These are phyloP conservation scores for grape (Vitis vinifera) DNA, from an alignment of 164 flowering plant species.

Conservation along the genomic window DNA sequence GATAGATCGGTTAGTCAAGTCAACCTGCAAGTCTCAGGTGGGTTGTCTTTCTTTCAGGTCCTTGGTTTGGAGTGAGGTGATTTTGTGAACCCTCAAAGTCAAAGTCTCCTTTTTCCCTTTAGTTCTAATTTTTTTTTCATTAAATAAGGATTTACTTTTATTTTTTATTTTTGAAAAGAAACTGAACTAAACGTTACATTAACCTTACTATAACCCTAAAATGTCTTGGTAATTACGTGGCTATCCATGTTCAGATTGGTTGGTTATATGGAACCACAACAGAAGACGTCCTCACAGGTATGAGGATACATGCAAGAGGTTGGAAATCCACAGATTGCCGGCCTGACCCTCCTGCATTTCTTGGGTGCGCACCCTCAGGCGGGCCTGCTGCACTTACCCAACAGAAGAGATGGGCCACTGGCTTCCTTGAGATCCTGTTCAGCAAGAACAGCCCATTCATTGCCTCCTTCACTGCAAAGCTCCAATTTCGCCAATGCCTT, in stretches of 20 bases:
- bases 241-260: slow-evolving; percentile 39
- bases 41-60: no score
- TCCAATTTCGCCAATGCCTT: slow-evolving; percentile 46
- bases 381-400: slow-evolving; percentile 40
- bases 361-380: slow-evolving; percentile 49
- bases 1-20: no score
- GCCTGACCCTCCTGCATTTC: slow-evolving; percentile 46
- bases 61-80: no score
- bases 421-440: slow-evolving; percentile 50
- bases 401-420: slow-evolving; percentile 60
- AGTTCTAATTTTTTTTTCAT: no score
- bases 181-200: no score
- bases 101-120: no score
- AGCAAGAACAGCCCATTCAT: slow-evolving; percentile 31
- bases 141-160: no score
- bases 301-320: slow-evolving; percentile 48
- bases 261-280: slow-evolving; percentile 56
- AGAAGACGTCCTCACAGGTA: slow-evolving; percentile 59
- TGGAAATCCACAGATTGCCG: slow-evolving; percentile 33
- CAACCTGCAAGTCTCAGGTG: no score
- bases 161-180: no score
- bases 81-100: no score
- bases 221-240: no score
- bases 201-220: no score
- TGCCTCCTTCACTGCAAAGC: slow-evolving; percentile 22